Conservation (phyloP, 495 filamentous ascomycete species). For the Penicillium flavigenum region DNA sequence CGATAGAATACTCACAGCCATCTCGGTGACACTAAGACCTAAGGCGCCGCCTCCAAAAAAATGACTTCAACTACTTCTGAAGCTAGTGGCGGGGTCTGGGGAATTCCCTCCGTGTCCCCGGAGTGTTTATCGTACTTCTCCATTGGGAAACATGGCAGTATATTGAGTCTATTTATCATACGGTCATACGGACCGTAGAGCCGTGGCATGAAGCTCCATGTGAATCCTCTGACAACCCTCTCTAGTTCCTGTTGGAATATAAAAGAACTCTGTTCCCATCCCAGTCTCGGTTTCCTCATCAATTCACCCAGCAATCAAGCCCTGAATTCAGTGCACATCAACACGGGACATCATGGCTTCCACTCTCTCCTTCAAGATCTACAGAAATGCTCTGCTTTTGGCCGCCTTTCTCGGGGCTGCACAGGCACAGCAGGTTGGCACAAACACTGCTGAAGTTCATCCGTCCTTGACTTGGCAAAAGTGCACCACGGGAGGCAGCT, state of each 20-base stretch:
- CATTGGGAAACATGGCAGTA: constrained; percentile 16
- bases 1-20: neutral
- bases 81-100: constrained; percentile 4
- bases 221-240: neutral
- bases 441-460: constrained; percentile 8
- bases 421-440: constrained; percentile 19
- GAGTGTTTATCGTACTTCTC: constrained; percentile 17
- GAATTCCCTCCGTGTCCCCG: constrained; percentile 30
- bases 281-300: neutral
- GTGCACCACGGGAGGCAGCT: constrained; percentile 53
- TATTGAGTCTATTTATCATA: neutral
- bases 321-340: neutral
- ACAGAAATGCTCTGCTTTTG: constrained; percentile 22
- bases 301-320: neutral
- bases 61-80: constrained; percentile 6
- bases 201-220: constrained; percentile 10
- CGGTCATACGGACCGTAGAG: constrained; percentile 23
- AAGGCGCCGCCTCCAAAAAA: constrained; percentile 6
- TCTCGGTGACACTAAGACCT: constrained; percentile 4
- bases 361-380: constrained; percentile 23
- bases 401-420: constrained; percentile 1
- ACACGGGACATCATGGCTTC: constrained; percentile 19
- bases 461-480: constrained; percentile 53
- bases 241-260: neutral
- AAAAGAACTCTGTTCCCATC: constrained; percentile 2